Evolutionary conservation across 179 eudicot genomes (phyloP), one percentile per base, ranked within the genome.

Genomic region (Actinidia polygama): DNA sequence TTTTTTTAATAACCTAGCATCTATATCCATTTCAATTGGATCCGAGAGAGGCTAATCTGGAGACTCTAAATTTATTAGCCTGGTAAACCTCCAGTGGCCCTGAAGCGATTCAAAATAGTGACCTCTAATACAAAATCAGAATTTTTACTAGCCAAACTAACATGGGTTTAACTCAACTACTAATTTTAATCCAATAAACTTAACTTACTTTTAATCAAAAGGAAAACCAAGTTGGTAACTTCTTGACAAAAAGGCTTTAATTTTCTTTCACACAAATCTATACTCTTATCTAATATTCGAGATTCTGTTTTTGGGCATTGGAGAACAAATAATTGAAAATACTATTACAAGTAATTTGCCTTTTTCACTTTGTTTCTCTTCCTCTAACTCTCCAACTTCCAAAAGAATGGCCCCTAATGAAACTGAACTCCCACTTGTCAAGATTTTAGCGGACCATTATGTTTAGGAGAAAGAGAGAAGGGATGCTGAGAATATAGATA

Each of bases 361-460:
- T 15, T 15, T 75, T 36, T 36, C 6, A 18, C 26, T 16, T 36
- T 9, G 7, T 10, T 47, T 77, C 70, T 54, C n/a, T 36, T 59
- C 54, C 55, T 77, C 70, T 21, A 11, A n/a, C 14, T 15, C 53
- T 55, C 5, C 51, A 44, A 19, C 53, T 46, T 6, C 36, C 53
- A 59, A 78, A 30, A 61, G 70, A 62, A 78, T 46, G 70, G 80
- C 44, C 30, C 70, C 55, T 0, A 78, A 46, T 6, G 10, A 61
- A 21, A 44, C 19, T 77, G 53, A n/a, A 59, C 16, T 15, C 23
- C 80, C 68, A 58, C 80, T 1, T 77, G 80, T 77, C 50, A 10
- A 4, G 80, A 61, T 59, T 16, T 10, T 10, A 59, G 64, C 18
- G 50, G 49, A n/a, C 30, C 68, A 77, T 8, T 77, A 14, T 16